phyloP scores from a whole-genome alignment of 2,329 filamentous ascomycete genomes.

The Botrytis byssoidea region DNA sequence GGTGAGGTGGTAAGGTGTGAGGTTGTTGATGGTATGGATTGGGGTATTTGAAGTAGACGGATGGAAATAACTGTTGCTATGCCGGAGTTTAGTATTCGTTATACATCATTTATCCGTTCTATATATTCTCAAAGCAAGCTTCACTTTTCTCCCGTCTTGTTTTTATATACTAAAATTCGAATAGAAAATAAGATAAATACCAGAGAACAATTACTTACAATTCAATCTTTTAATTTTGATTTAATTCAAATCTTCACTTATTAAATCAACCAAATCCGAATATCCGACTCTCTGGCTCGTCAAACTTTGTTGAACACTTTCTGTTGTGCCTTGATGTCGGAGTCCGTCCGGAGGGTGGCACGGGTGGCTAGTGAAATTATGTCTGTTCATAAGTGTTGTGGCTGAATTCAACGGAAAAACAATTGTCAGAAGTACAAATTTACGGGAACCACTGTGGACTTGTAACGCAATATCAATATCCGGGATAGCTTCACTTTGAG shows the following conservation, averaged over 20 bases:
- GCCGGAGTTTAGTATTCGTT: not conserved
- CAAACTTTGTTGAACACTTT: constrained; percentile 18
- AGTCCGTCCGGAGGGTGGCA: constrained; percentile 4
- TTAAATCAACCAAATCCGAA: not conserved
- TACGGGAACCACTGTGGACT: not conserved
- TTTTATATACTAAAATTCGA: not conserved
- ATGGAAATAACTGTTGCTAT: constrained; percentile 11
- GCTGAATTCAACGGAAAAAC: not conserved
- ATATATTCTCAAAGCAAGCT: not conserved
- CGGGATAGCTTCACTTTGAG: constrained; percentile 12
- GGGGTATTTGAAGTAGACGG: not conserved
- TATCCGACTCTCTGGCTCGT: constrained; percentile 1
- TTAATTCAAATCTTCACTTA: not conserved
- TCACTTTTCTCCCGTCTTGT: not conserved
- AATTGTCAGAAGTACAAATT: not conserved
- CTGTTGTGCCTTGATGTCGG: constrained; percentile 12
- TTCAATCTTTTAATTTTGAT: not conserved
- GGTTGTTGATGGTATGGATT: not conserved
- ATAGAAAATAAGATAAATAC: not conserved
- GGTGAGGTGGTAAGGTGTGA: not conserved
- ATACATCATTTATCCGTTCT: not conserved
- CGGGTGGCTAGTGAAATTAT: constrained; percentile 7
- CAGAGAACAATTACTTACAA: not conserved
- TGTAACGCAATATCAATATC: constrained; percentile 8
- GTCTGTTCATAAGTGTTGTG: not conserved